Base-by-base conservation (phyloP, 1,284 basidiomycete species). In the Tausonia pullulans region DNA sequence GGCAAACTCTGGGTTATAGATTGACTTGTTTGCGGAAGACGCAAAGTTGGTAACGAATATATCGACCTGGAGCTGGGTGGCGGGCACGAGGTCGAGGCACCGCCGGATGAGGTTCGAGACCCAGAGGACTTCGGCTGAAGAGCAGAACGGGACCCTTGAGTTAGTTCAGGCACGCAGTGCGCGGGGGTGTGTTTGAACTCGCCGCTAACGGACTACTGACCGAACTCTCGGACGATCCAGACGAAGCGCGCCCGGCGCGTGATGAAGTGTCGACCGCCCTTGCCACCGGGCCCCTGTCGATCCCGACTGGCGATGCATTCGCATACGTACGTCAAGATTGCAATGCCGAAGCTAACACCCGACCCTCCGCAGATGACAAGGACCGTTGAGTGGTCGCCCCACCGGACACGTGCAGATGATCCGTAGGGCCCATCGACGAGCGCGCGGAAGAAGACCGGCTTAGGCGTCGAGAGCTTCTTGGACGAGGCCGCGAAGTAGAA, bases 201-300 rank as follows among this genome's bases (percentile, higher is more conserved):
- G 41, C 14, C 43, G 6, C 14, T 10, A 43, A 39, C 27, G 62
- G 53, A 56, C 45, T 50, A 61, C 83, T 74, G 66, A 87, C 87
- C 81, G 72, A 86, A 90, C 72, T 92, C 90, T 60, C 88, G 80
- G 58, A 90, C 80, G 58, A 92, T 81, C 90, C 90, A 93, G 3
- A 92, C 82, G 69, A 93, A 90, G 40, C 88, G 80, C 0, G 91
- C 81, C 2, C 88, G 80, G 51, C 74, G 78, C 1, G 82, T 83
- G 65, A 78, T 77, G 69, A 81, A 83, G 8, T 74, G 74, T 53
- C 76, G 78, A 3, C 73, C 73, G 56, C 72, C 71, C 53, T 72
- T 72, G 62, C 72, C 70, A 77, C 76, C 76, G 78, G 3, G 79
- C 79, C 81, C 81, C 27, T 79, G 74, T 71, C 58, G 58, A 73